phyloP scores from a whole-genome alignment of 441 rosid genomes.

The Codiaeum variegatum region DNA sequence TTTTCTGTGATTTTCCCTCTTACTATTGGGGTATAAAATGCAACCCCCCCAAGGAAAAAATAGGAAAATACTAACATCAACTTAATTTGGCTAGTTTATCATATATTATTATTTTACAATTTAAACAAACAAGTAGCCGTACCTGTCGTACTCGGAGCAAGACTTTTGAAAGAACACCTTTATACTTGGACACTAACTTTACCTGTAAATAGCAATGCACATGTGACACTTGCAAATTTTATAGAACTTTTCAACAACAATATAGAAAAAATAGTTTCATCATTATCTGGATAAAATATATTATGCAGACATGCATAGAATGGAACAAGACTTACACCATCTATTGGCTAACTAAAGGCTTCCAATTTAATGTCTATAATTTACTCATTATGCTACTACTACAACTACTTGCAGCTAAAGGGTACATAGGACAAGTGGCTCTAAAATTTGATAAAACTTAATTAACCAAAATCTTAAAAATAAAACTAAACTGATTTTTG shows the following conservation, averaged over 20 bases:
- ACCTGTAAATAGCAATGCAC: slow-evolving; percentile 38
- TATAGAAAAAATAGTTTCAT: background rate
- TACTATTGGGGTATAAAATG: background rate
- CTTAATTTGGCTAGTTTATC: slow-evolving; percentile 1
- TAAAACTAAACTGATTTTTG: no score
- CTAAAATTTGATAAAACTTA: no score
- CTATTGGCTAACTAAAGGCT: background rate
- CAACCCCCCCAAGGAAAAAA: background rate
- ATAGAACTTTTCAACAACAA: background rate
- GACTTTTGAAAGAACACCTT: slow-evolving; percentile 86
- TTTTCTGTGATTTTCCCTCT: background rate
- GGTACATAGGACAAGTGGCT: no score
- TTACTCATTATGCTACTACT: background rate
- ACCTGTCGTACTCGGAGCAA: slow-evolving; percentile 84
- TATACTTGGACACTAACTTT: slow-evolving; percentile 57
- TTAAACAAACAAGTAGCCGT: slow-evolving; percentile 14
- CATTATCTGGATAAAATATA: background rate
- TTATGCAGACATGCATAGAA: background rate
- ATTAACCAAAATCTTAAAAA: no score
- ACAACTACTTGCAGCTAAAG: background rate
- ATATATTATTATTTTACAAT: background rate
- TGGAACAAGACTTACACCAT: background rate
- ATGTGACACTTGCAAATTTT: background rate
- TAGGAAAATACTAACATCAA: background rate
- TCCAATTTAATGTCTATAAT: background rate